phyloP scores from a whole-genome alignment of 2,329 filamentous ascomycete species.

The Paraconiothyrium brasiliense region DNA sequence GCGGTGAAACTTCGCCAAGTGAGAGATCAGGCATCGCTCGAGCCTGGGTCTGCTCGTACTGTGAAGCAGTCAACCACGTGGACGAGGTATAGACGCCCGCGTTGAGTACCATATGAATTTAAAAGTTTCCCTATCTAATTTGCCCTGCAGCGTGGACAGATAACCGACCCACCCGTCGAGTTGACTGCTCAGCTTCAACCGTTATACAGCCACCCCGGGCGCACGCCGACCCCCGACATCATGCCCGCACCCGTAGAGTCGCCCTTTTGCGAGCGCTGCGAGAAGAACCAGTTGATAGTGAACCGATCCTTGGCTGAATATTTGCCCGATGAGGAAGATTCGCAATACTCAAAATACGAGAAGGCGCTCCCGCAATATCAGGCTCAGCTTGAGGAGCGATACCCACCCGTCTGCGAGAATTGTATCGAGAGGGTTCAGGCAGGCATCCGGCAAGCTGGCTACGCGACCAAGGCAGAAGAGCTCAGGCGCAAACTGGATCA shows the following conservation, averaged over 20 bases:
- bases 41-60: conserved; percentile 61
- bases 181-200: conserved; percentile 44
- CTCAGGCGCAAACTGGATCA: conserved; percentile 78
- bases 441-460: conserved; percentile 75
- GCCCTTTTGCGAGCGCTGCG: conserved; percentile 78
- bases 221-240: conserved; percentile 39
- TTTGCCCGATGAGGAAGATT: conserved; percentile 71
- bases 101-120: conserved; percentile 1
- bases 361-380: conserved; percentile 75
- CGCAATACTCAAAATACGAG: conserved; percentile 74
- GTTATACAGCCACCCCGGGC: conserved; percentile 29
- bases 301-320: conserved; percentile 81
- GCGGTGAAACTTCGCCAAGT: conserved; percentile 38
- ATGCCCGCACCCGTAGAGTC: conserved; percentile 41
- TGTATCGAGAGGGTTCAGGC: conserved; percentile 80
- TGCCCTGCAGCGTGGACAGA: conserved; percentile 77
- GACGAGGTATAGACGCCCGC: conserved; percentile 72
- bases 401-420: conserved; percentile 85
- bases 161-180: conserved; percentile 81
- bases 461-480: conserved; percentile 85
- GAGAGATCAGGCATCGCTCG: conserved; percentile 31
- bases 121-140: conserved; percentile 23
- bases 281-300: conserved; percentile 88
- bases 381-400: conserved; percentile 77
- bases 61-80: conserved; percentile 87